Percentiles rank a stretch among this genome's conserved stretches.
Evolutionary conservation across 164 flowering plant genomes (phyloP).

Genomic region (Annona squamosa): DNA sequence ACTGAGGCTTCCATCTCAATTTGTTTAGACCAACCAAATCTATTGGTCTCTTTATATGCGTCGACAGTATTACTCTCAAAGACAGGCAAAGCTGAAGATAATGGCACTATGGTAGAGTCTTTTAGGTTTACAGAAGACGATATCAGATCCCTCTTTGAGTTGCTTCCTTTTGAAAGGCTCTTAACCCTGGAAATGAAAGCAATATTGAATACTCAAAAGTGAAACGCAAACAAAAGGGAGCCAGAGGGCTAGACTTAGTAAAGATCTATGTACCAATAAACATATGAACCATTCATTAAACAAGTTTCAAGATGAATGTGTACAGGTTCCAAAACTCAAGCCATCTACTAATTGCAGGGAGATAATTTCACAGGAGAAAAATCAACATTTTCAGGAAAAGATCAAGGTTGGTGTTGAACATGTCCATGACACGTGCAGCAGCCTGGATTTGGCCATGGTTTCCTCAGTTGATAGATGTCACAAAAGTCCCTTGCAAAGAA

Average conservation of each 20-base stretch:
- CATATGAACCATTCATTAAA: not conserved
- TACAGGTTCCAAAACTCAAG: not conserved
- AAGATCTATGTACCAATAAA: too few species aligned
- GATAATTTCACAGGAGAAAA: not conserved
- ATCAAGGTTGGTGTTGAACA: not conserved
- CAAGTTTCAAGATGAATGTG: not conserved
- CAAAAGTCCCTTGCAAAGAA: not conserved
- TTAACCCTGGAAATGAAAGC: constrained; percentile 52
- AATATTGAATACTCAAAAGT: not conserved
- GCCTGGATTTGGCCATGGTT: not conserved
- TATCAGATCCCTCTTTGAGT: constrained; percentile 43
- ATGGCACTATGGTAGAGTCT: constrained; percentile 40
- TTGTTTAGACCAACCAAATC: constrained; percentile 39
- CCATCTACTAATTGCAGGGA: not conserved
- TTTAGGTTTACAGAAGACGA: constrained; percentile 39
- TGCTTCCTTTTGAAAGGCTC: constrained; percentile 77
- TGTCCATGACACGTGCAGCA: not conserved
- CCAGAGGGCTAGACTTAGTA: not conserved
- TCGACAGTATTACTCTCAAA: constrained; percentile 32
- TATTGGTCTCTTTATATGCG: constrained; percentile 32
- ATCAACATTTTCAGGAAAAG: not conserved
- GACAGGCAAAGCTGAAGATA: constrained; percentile 40
- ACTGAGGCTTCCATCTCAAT: constrained; percentile 33
- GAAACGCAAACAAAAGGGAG: not conserved
- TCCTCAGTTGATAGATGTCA: not conserved